phyloP scores from a whole-genome alignment of 1,284 basidiomycete genomes.

The Cutaneotrichosporon sp. region DNA sequence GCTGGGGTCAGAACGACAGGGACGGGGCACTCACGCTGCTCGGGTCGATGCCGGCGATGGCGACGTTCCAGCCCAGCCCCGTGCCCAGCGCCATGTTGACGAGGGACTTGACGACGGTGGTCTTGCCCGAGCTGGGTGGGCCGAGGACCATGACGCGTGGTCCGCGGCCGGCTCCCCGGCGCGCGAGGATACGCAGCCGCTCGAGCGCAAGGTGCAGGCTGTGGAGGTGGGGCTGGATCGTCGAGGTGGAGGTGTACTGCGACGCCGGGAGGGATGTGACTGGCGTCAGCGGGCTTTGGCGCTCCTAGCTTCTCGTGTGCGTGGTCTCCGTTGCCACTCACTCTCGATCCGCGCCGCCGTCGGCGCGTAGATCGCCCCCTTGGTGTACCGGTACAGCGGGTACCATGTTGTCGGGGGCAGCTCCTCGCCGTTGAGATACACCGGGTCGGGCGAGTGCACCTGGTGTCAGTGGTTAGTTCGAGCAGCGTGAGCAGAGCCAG shows the following conservation, averaged over 20 bases:
- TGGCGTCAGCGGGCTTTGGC: conserved; percentile 35
- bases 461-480: conserved; percentile 24
- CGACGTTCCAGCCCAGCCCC: conserved; percentile 79
- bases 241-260: conserved; percentile 94
- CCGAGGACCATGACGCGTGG: conserved; percentile 90
- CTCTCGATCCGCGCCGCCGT: conserved; percentile 42
- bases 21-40: conserved; percentile 66
- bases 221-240: conserved; percentile 81
- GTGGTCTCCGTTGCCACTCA: too few species aligned
- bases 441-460: conserved; percentile 46
- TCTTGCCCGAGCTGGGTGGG: conserved; percentile 91
- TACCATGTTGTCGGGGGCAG: conserved; percentile 55
- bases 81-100: conserved; percentile 80
- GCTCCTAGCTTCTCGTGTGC: too few species aligned
- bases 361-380: conserved; percentile 47
- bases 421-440: conserved; percentile 54
- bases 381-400: conserved; percentile 48
- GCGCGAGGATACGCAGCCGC: conserved; percentile 80
- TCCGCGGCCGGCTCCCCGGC: conserved; percentile 55
- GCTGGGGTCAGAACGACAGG: conserved; percentile 58
- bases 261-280: conserved; percentile 66
- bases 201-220: conserved; percentile 92
- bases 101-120: conserved; percentile 83
- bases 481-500: too few species aligned
- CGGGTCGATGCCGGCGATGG: conserved; percentile 86